A percentile compares a stretch with the other conserved stretches of the same genome.
phyloP scores from a whole-genome alignment of 2,329 filamentous ascomycete species.

The Tolypocladium tundrense region DNA sequence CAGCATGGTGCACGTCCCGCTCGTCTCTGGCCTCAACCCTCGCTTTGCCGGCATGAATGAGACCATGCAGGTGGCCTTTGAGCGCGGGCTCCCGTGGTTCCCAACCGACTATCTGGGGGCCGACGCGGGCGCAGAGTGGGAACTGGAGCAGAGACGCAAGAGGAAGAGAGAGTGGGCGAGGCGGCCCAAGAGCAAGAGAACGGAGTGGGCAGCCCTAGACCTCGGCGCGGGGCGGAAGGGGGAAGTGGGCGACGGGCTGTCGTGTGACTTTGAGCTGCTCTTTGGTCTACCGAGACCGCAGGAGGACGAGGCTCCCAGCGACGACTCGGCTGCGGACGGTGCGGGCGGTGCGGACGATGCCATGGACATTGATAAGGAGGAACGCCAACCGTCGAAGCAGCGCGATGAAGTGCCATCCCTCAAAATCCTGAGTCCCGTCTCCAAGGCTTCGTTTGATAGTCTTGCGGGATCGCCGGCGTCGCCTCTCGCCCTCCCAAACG shows the following conservation, averaged over 20 bases:
- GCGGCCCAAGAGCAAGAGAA: constrained; percentile 71
- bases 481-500: constrained; percentile 20
- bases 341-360: constrained; percentile 14
- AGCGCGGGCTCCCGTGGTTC: constrained; percentile 70
- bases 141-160: constrained; percentile 55
- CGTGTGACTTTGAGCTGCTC: constrained; percentile 74
- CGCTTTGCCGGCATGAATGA: constrained; percentile 76
- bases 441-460: constrained; percentile 19
- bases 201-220: constrained; percentile 64
- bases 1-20: constrained; percentile 68
- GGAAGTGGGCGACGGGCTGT: constrained; percentile 72
- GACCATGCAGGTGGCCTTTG: constrained; percentile 69
- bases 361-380: constrained; percentile 21
- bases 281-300: constrained; percentile 24
- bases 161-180: constrained; percentile 70
- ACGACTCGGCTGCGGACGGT: constrained; percentile 4
- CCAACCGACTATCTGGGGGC: constrained; percentile 78
- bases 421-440: constrained; percentile 11
- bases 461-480: constrained; percentile 12
- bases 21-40: constrained; percentile 70
- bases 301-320: constrained; percentile 1
- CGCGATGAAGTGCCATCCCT: constrained; percentile 2
- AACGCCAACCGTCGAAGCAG: not conserved
- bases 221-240: constrained; percentile 66
- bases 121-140: constrained; percentile 68